These are phyloP conservation scores for Wickerhamomyces silvicola DNA, from an alignment of 805 yeast genomes.

Conservation along the genomic window DNA sequence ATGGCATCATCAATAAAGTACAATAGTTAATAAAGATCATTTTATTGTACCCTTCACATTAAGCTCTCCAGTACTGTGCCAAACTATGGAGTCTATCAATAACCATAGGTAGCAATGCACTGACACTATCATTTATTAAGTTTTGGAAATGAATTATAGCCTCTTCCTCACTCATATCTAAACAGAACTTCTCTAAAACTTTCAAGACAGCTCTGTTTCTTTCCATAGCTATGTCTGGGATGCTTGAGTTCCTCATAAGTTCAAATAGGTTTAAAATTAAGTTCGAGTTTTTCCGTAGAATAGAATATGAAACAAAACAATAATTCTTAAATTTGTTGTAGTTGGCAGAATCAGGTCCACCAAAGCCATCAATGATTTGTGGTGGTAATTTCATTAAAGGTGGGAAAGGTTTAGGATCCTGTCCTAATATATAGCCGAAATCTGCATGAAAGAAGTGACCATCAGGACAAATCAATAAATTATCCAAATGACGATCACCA, in stretches of 20 bases:
- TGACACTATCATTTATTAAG: slow-evolving; percentile 88
- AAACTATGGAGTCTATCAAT: slow-evolving; percentile 91
- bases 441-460: slow-evolving; percentile 96
- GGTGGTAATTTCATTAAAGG: slow-evolving; percentile 97
- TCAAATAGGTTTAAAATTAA: slow-evolving; percentile 86
- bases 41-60: too few species aligned
- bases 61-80: slow-evolving; percentile 98
- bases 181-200: slow-evolving; percentile 88
- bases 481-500: slow-evolving; percentile 95
- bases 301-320: slow-evolving; percentile 91
- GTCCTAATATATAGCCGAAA: slow-evolving; percentile 92
- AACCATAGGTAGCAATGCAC: slow-evolving; percentile 88
- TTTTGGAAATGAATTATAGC: slow-evolving; percentile 93
- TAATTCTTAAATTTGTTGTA: slow-evolving; percentile 83
- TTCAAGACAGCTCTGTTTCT: slow-evolving; percentile 83
- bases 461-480: slow-evolving; percentile 73
- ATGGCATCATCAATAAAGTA: neutral
- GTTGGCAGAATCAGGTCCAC: slow-evolving; percentile 82
- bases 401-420: slow-evolving; percentile 98
- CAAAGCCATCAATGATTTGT: slow-evolving; percentile 96
- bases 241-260: slow-evolving; percentile 87
- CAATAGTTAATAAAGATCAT: neutral
- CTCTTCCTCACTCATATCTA: slow-evolving; percentile 92
- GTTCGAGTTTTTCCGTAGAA: slow-evolving; percentile 82
- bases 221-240: slow-evolving; percentile 83